Evolutionary conservation across 495 filamentous ascomycete genomes (phyloP), one percentile per base, ranked within the genome.

Genomic region (Amorphotheca resinae): DNA sequence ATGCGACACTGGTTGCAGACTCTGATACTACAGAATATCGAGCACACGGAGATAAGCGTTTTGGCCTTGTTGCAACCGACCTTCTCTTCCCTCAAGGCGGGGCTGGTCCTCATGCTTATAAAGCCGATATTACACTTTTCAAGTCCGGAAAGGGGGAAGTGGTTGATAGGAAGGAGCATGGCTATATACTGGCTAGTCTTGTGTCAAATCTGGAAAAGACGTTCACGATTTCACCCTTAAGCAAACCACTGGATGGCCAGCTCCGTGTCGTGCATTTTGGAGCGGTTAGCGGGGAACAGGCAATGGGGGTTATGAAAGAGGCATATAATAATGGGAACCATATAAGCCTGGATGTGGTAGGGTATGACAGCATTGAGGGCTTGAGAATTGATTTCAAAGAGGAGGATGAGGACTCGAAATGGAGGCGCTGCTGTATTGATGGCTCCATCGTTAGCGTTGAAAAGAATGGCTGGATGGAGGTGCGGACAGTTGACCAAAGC

Each of bases 371-470:
- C 18, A 61, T 86, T 31, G 72, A 78, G 2, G 69, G 71, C 17
- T 33, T 88, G 17, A 67, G 65, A 33, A 73, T 94, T 22, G 67
- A 77, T 25, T 76, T 93, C 28, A 44, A 67, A 7, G 80, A 88
- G 51, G 66, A 76, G 33, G 66, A 57, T 23, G 55, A 73, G 32
- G 40, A 26, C 17, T 44, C 42, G 46, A 65, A 74, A 48, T 95
- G 86, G 87, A 64, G 87, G 44, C 74, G 85, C 46, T 73, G 93
- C 1, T 96, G 88, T 55, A 65, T 96, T 17, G 89, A 96, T 63
- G 89, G 89, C 9, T 82, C 79, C 44, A 88, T 93, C 49, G 71
- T 93, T 8, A 70, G 68, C 42, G 56, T 94, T 14, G 76, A 77
- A 33, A 51, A 69, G 46, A 76, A 70, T 0, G 87, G 89, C 5